Evolutionary conservation across 2,329 filamentous ascomycete genomes (phyloP).

Genomic region (Botrytis cinerea): DNA sequence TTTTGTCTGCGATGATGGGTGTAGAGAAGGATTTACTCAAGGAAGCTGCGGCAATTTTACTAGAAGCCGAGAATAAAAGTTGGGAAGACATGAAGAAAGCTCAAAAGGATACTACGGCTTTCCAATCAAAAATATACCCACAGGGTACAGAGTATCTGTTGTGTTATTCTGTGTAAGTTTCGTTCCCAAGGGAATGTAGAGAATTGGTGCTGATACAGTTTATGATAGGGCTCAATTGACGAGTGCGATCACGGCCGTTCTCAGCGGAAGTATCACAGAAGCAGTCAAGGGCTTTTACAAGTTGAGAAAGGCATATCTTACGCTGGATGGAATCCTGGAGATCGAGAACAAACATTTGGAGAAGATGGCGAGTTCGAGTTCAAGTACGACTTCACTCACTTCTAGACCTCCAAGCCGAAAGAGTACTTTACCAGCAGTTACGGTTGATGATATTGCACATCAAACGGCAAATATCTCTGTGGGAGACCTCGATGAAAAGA

Average conservation of each 20-base stretch:
- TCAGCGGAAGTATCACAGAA: slow-evolving; percentile 92
- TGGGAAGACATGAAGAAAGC: slow-evolving; percentile 76
- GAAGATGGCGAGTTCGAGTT: slow-evolving; percentile 33
- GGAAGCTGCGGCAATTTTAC: slow-evolving; percentile 72
- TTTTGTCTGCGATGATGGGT: slow-evolving; percentile 82
- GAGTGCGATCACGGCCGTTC: slow-evolving; percentile 80
- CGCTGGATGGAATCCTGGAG: slow-evolving; percentile 76
- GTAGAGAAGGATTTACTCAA: slow-evolving; percentile 92
- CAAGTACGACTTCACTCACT: slow-evolving; percentile 27
- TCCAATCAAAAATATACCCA: slow-evolving; percentile 64
- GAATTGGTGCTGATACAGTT: slow-evolving; percentile 9
- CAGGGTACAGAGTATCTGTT: slow-evolving; percentile 85
- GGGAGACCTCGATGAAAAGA: slow-evolving; percentile 4
- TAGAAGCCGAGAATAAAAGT: slow-evolving; percentile 74
- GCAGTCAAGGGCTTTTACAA: slow-evolving; percentile 92
- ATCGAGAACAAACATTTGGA: slow-evolving; percentile 64
- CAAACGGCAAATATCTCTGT: slow-evolving; percentile 8
- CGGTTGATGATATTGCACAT: slow-evolving; percentile 14
- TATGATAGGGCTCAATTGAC: slow-evolving; percentile 73
- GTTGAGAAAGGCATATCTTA: slow-evolving; percentile 82
- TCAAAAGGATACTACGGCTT: slow-evolving; percentile 63
- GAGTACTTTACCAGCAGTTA: background rate
- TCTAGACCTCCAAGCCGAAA: slow-evolving; percentile 18
- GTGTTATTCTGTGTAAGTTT: slow-evolving; percentile 62
- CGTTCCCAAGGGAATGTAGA: slow-evolving; percentile 11